Conservation (phyloP, 805 yeast genomes). For the Candida multigemmis region DNA sequence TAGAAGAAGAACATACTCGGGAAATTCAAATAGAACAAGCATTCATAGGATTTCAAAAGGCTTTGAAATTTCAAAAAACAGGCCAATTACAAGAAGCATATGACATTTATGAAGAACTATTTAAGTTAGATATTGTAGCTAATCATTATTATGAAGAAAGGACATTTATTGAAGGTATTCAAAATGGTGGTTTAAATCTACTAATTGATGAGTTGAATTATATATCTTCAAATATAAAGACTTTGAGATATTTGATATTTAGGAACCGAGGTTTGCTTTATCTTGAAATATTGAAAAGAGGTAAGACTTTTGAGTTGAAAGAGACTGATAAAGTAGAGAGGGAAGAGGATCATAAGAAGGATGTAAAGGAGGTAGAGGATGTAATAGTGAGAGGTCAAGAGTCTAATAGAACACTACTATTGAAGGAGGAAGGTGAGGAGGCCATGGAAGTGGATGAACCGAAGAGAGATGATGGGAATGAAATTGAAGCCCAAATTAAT, state of each 20-base stretch:
- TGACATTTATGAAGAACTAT: slow-evolving; percentile 48
- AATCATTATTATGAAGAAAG: slow-evolving; percentile 33
- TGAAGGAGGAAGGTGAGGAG: neutral
- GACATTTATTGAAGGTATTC: slow-evolving; percentile 26
- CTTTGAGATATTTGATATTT: slow-evolving; percentile 66
- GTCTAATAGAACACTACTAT: no score
- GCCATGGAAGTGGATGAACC: no score
- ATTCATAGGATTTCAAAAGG: slow-evolving; percentile 62
- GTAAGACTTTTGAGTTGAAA: slow-evolving; percentile 2
- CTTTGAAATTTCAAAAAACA: slow-evolving; percentile 52
- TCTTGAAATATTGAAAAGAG: slow-evolving; percentile 28
- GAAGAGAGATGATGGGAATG: no score
- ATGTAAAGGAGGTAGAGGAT: slow-evolving; percentile 9
- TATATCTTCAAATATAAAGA: slow-evolving; percentile 61
- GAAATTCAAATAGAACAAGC: slow-evolving; percentile 89
- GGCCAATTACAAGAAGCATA: slow-evolving; percentile 42
- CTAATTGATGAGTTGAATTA: slow-evolving; percentile 33
- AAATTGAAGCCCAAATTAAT: slow-evolving; percentile 1
- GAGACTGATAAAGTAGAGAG: slow-evolving; percentile 8
- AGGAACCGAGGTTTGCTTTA: slow-evolving; percentile 76
- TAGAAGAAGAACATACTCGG: slow-evolving; percentile 79
- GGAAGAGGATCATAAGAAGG: slow-evolving; percentile 13
- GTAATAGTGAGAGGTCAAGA: no score
- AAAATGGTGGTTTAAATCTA: slow-evolving; percentile 21
- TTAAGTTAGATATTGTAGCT: slow-evolving; percentile 57